A percentile compares a stretch with the other conserved stretches of the same genome.
These are phyloP conservation scores for Linnemannia elongata DNA, from an alignment of 192 early-diverging fungal genomes.

Conservation along the genomic window DNA sequence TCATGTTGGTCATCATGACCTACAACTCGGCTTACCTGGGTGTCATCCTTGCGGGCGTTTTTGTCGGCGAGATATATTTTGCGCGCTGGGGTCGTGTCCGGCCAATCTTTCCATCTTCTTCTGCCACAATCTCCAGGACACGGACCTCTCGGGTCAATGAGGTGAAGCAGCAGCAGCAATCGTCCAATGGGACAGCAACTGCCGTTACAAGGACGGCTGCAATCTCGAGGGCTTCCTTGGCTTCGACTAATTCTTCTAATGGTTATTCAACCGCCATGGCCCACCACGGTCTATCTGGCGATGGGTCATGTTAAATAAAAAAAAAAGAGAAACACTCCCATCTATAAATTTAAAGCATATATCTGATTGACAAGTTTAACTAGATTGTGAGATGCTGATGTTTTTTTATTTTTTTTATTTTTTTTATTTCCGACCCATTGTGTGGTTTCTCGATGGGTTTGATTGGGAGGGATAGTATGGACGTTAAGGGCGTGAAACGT, in stretches of 20 bases:
- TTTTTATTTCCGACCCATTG: not conserved
- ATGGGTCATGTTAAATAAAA: slow-evolving; percentile 15
- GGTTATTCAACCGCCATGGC: slow-evolving; percentile 18
- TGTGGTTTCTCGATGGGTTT: not conserved
- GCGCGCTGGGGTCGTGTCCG: slow-evolving; percentile 58
- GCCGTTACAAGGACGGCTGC: not conserved
- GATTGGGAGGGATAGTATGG: not conserved
- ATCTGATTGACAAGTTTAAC: too few species aligned
- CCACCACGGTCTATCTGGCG: slow-evolving; percentile 12
- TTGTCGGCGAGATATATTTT: slow-evolving; percentile 67
- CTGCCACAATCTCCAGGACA: not conserved
- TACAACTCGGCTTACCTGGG: slow-evolving; percentile 65
- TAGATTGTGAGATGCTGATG: not conserved
- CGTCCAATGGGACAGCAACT: not conserved
- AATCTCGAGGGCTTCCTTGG: not conserved
- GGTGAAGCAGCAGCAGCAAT: not conserved
- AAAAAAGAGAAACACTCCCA: too few species aligned
- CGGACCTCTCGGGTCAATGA: not conserved
- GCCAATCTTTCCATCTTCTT: slow-evolving; percentile 22
- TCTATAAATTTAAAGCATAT: not conserved
- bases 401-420: too few species aligned
- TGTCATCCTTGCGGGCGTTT: slow-evolving; percentile 60
- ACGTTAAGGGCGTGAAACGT: not conserved
- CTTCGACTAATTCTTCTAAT: slow-evolving; percentile 13
- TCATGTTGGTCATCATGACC: slow-evolving; percentile 70